Evolutionary conservation across 1,284 basidiomycete species (phyloP).

Genomic region (Leccinum griseonigrum): DNA sequence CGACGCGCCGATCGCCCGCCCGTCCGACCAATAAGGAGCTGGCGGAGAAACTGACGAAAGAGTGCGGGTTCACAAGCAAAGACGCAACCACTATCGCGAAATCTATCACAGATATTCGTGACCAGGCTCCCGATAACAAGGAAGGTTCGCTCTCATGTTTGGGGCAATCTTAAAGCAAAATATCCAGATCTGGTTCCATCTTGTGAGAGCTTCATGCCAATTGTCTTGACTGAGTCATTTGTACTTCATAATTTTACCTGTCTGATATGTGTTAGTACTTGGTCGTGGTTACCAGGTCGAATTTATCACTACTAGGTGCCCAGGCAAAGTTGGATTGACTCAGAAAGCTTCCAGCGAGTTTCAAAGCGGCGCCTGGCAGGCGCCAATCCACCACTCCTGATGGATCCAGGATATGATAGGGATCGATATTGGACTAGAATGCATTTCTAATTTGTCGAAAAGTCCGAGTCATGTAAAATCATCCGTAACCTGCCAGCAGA

Average conservation of each 20-base stretch:
- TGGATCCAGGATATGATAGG: too few relatives aligned
- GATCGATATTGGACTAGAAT: too few relatives aligned
- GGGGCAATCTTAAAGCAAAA: background rate
- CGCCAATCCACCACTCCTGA: too few relatives aligned
- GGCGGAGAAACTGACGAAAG: slow-evolving; percentile 12
- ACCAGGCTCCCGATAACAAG: background rate
- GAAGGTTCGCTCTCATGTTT: slow-evolving; percentile 2
- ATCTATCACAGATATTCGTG: slow-evolving; percentile 17
- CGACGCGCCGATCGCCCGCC: slow-evolving; percentile 1
- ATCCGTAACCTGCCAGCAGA: too few relatives aligned
- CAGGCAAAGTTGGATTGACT: too few relatives aligned
- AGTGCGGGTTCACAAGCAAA: slow-evolving; percentile 20
- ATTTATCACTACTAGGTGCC: too few relatives aligned
- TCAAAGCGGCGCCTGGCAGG: too few relatives aligned
- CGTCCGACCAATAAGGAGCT: slow-evolving; percentile 13
- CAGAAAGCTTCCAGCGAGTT: too few relatives aligned
- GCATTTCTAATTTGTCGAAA: too few relatives aligned
- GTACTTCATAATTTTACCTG: background rate
- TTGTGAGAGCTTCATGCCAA: background rate
- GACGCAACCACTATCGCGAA: slow-evolving; percentile 19
- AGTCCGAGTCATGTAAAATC: too few relatives aligned
- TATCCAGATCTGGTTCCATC: background rate
- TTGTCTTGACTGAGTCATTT: background rate
- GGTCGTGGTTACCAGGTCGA: background rate
- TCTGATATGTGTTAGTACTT: background rate